Evolutionary conservation across 2,329 filamentous ascomycete genomes (phyloP), one percentile per base, ranked within the genome.

Genomic region (Magnaporthales sp.): DNA sequence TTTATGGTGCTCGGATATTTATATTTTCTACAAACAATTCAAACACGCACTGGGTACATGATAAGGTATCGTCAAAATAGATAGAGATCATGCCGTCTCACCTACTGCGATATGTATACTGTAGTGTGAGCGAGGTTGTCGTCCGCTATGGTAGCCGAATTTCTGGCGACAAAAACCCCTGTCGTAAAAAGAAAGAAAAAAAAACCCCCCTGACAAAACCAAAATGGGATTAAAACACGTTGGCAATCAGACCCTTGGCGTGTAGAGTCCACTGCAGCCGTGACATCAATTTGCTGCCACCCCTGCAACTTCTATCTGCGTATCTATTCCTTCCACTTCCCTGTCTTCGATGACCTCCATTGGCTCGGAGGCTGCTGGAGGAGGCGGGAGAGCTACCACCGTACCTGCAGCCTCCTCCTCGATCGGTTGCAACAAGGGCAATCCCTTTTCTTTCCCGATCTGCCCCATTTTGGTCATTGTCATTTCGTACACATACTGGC

Each of bases 401-500:
- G 26, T 26, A 27, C 26, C 27, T 26, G 56, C 56, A 22, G 29
- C 29, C 19, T 31, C n/a, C 13, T 32, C 64, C n/a, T 27, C 27
- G 6, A 15, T 19, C 13, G 15, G 8, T 8, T 31, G 19, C 27
- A 22, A n/a, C 29, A 29, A 19, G 2, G 72, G 70, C 62, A 76
- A 67, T 8, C 75, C 75, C 26, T 74, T 74, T 64, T 78, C 81
- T 10, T 72, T 77, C 64, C 80, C 77, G 62, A 87, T 69, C 73
- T 86, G 82, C 73, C 81, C 77, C 46, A 85, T 70, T 73, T 78
- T 83, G 1, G 84, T 86, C 62, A 90, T 86, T 3, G 93, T 96
- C 92, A 99, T 99, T 77, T 99, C 92, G 75, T 87, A 97, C 26
- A 99, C 94, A 76, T 97, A 99, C 78, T 97, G 91, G 0, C 95